These are phyloP conservation scores for Pleurotus tuber-regium DNA, from an alignment of 768 basidiomycete genomes.

Conservation along the genomic window DNA sequence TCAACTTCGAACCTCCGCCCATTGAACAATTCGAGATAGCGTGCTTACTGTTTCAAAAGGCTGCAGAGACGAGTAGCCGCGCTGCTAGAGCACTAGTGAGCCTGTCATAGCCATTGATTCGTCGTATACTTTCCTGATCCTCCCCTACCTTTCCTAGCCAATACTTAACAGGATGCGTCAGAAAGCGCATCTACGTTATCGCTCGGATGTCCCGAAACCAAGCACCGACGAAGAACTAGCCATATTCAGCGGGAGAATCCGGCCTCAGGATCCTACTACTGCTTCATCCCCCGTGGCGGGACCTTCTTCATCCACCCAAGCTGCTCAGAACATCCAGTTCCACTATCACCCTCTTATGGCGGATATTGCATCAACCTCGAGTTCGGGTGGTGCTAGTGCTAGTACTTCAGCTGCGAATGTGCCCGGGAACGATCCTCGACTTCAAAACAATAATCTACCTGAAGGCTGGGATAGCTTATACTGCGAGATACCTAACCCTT, in stretches of 20 bases:
- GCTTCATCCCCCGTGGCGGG: background rate
- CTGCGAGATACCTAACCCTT: background rate
- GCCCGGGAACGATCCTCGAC: background rate
- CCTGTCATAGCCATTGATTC: background rate
- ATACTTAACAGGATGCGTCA: constrained; percentile 42
- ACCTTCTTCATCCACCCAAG: background rate
- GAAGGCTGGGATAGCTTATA: constrained; percentile 6
- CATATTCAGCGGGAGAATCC: background rate
- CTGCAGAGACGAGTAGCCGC: constrained; percentile 44
- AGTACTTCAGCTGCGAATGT: background rate
- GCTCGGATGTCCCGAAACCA: background rate
- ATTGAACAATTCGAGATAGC: constrained; percentile 44
- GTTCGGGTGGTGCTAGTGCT: too few species aligned
- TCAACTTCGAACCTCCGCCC: constrained; percentile 44
- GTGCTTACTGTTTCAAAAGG: constrained; percentile 42
- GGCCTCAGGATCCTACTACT: background rate
- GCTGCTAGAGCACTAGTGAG: constrained; percentile 48
- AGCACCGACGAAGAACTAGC: background rate
- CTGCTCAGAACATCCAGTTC: background rate
- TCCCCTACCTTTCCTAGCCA: constrained; percentile 28
- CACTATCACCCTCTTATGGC: background rate
- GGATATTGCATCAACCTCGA: background rate
- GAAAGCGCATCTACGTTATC: constrained; percentile 27
- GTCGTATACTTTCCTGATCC: background rate
- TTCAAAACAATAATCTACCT: background rate